Evolutionary conservation across 2,329 filamentous ascomycete species (phyloP), one percentile per base, ranked within the genome.

Genomic region (Eurotiales sp.): DNA sequence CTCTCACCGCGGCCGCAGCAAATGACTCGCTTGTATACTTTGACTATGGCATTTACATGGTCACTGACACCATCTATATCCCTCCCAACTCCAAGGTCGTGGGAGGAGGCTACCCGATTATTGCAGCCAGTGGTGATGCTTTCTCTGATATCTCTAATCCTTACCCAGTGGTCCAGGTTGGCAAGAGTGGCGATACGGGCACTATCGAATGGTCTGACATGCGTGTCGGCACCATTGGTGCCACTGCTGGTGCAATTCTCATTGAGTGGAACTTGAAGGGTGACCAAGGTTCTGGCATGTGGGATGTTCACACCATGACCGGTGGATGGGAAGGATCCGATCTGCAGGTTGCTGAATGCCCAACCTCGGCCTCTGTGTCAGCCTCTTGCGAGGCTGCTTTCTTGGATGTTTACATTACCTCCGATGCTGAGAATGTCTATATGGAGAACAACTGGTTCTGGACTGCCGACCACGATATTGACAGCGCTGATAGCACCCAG

Each of bases 221-320:
- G 61, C 78, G 91, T 45, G 75, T 91, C 12, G 82, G 82, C 50
- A 88, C 85, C 0, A 77, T 81, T 51, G 87, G 87, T 1, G 70
- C 83, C 23, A 77, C 83, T 8, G 76, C 82, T 1, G 88, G 88
- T 5, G 87, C 87, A 1, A 75, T 85, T 10, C 71, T 90, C 5
- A 81, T 90, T 53, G 78, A 91, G 62, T 90, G 84, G 76, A 91
- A 91, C 64, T 72, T 90, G n/a, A 73, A 72, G 25, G 76, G 77
- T 3, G 72, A 73, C 6, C 54, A 58, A 32, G 66, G 63, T 11
- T 68, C 68, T 8, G 83, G 80, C n/a, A 77, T 86, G 67, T 83
- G 79, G 79, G 78, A 80, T 55, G 72, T 76, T 2, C 78, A 80
- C 56, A 67, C 75, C 19, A 70, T 76, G 3, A 72, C 79, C 47